A percentile compares a stretch with the other conserved stretches of the same genome.
These are phyloP conservation scores for Candida wancherniae DNA, from an alignment of 805 yeast genomes.

Conservation along the genomic window DNA sequence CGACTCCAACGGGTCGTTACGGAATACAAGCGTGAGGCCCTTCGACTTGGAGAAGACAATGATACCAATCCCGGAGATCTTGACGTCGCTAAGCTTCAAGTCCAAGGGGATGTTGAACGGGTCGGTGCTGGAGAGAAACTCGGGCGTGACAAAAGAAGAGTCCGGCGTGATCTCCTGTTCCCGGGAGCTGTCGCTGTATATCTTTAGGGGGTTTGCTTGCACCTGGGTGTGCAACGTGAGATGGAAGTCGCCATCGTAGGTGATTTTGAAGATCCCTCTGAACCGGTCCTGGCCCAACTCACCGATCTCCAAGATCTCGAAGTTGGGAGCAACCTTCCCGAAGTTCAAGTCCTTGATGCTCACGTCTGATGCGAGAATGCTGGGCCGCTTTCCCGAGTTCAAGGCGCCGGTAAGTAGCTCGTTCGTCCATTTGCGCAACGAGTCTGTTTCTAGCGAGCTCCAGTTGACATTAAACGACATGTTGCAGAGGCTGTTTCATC, in stretches of 20 bases:
- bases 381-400: conserved; percentile 68
- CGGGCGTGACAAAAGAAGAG: conserved; percentile 56
- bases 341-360: conserved; percentile 64
- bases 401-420: conserved; percentile 67
- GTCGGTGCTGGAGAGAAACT: conserved; percentile 59
- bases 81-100: conserved; percentile 65
- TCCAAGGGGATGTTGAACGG: conserved; percentile 76
- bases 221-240: conserved; percentile 73
- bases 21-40: conserved; percentile 80
- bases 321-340: conserved; percentile 68
- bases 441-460: conserved; percentile 65
- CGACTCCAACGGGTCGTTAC: conserved; percentile 83
- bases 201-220: conserved; percentile 78
- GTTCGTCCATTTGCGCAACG: conserved; percentile 56
- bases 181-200: conserved; percentile 46
- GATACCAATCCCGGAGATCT: conserved; percentile 74
- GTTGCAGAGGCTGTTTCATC: too few species aligned
- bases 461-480: conserved; percentile 82
- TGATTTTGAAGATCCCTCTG: conserved; percentile 76
- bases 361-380: conserved; percentile 64
- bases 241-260: conserved; percentile 70
- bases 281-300: conserved; percentile 72
- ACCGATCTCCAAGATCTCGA: conserved; percentile 79
- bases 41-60: conserved; percentile 77
- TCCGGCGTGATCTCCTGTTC: conserved; percentile 28